Percentiles rank a stretch among this genome's conserved stretches.
These are phyloP conservation scores for Lipomyces starkeyi DNA, from an alignment of 805 yeast species.

Conservation along the genomic window DNA sequence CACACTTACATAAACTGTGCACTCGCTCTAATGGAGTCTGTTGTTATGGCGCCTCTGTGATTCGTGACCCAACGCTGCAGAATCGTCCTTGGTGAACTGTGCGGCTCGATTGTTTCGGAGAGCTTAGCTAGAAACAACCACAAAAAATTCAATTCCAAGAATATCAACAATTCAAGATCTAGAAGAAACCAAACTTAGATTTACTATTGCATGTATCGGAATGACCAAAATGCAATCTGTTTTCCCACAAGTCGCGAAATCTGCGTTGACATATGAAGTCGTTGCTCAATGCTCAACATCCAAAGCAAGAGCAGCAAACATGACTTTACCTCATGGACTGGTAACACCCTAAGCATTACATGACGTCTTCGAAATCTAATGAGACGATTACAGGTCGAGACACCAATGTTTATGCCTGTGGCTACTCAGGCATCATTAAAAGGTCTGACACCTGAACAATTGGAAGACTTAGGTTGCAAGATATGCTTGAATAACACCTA, in stretches of 20 bases:
- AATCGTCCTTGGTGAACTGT: too few relatives aligned
- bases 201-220: neutral
- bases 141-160: too few relatives aligned
- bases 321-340: conserved; percentile 53
- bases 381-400: conserved; percentile 42
- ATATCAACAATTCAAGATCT: neutral
- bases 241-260: conserved; percentile 23
- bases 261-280: conserved; percentile 50
- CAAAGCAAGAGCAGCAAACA: conserved; percentile 52
- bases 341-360: conserved; percentile 27
- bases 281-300: conserved; percentile 52
- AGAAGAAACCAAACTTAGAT: neutral
- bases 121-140: too few relatives aligned
- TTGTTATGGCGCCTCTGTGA: too few relatives aligned
- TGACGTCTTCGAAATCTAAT: neutral
- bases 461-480: conserved; percentile 50
- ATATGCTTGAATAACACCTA: conserved; percentile 54
- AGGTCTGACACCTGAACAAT: conserved; percentile 53
- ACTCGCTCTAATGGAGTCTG: too few relatives aligned
- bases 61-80: too few relatives aligned
- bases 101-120: too few relatives aligned
- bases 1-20: too few relatives aligned
- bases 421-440: conserved; percentile 56
- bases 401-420: conserved; percentile 57
- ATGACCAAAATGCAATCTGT: conserved; percentile 13